phyloP scores from a whole-genome alignment of 2,329 filamentous ascomycete species.

The Gaeumannomyces tritici region DNA sequence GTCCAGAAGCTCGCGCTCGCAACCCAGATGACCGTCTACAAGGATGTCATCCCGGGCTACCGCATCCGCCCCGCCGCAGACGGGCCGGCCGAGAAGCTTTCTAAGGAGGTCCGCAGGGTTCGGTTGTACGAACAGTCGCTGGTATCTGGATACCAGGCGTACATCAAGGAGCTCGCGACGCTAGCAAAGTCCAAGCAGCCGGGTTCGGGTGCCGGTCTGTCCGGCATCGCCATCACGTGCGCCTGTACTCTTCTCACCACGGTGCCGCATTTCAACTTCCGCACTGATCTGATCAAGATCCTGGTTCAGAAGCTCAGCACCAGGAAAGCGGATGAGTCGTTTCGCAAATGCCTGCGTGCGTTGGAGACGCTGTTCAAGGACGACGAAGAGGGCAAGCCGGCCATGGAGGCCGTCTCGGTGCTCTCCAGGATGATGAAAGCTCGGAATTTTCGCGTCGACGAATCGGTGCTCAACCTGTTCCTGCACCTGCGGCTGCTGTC shows the following conservation, averaged over 20 bases:
- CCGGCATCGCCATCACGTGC: conserved; percentile 74
- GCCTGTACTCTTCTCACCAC: conserved; percentile 70
- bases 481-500: conserved; percentile 79
- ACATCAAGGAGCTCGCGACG: conserved; percentile 65
- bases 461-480: conserved; percentile 82
- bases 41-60: conserved; percentile 93
- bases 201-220: conserved; percentile 37
- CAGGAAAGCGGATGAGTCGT: conserved; percentile 63
- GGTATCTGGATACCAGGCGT: conserved; percentile 74
- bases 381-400: conserved; percentile 83
- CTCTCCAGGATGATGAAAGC: conserved; percentile 94
- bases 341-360: conserved; percentile 65
- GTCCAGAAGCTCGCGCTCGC: conserved; percentile 81
- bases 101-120: conserved; percentile 80
- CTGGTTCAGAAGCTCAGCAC: conserved; percentile 74
- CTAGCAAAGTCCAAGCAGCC: conserved; percentile 46
- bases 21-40: conserved; percentile 84
- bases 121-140: conserved; percentile 82
- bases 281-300: conserved; percentile 77
- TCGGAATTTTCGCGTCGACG: conserved; percentile 71
- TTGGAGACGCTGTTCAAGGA: conserved; percentile 74
- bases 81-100: conserved; percentile 67
- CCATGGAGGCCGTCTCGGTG: conserved; percentile 75
- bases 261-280: conserved; percentile 96
- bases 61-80: conserved; percentile 81